Percentiles rank a stretch among this genome's conserved stretches.
These are phyloP conservation scores for Russula abietina DNA, from an alignment of 768 basidiomycete species.

Conservation along the genomic window DNA sequence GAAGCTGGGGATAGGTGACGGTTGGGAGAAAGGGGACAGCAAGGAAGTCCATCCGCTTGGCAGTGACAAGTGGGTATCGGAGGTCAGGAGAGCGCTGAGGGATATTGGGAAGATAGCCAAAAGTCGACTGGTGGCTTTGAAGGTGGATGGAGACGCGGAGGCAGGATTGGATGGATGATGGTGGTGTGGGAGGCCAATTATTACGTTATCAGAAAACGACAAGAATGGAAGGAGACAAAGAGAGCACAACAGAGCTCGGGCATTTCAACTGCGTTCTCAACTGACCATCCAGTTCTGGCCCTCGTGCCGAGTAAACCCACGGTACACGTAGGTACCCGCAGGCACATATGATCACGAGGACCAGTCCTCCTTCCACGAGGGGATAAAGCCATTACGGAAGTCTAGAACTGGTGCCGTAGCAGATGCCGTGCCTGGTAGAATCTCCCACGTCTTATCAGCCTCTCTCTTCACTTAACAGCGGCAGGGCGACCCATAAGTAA, in stretches of 20 bases:
- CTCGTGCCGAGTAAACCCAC: neutral
- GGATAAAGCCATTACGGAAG: neutral
- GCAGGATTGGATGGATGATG: neutral
- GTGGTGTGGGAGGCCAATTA: too few species aligned
- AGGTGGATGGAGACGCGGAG: slow-evolving; percentile 32
- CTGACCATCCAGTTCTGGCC: neutral
- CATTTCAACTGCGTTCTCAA: neutral
- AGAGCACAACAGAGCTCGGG: too few species aligned
- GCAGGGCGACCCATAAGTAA: neutral
- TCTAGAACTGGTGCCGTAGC: neutral
- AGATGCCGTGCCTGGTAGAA: neutral
- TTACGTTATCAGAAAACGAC: neutral
- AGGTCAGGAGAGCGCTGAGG: slow-evolving; percentile 63
- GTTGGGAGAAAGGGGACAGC: slow-evolving; percentile 36
- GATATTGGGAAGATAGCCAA: slow-evolving; percentile 77
- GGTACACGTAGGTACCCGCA: too few species aligned
- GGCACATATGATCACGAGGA: neutral
- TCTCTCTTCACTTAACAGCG: neutral
- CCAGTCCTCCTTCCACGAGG: neutral
- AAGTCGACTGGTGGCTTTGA: slow-evolving; percentile 50
- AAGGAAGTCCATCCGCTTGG: slow-evolving; percentile 36
- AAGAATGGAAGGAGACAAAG: neutral
- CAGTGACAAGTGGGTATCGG: slow-evolving; percentile 51
- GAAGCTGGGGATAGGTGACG: slow-evolving; percentile 45
- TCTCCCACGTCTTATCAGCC: slow-evolving; percentile 5